Base-by-base conservation (phyloP, 2,329 filamentous ascomycete species). In the Nigrospora oryzae region DNA sequence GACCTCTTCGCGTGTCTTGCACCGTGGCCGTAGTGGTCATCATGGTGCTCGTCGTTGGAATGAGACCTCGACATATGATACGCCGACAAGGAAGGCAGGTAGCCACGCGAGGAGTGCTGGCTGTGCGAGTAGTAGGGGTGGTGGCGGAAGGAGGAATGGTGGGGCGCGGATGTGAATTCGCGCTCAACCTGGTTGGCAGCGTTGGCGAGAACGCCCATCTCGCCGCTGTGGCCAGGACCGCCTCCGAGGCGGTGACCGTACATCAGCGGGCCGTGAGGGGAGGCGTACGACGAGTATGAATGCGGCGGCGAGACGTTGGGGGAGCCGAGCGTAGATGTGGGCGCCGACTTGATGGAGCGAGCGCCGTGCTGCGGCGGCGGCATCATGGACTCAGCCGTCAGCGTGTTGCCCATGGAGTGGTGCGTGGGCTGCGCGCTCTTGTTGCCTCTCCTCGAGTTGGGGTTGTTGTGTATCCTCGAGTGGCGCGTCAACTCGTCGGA, bases 401-500 rank as follows among this genome's bases (percentile, higher is more conserved):
- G 64, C 45, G 70, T 66, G 44, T 69, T 68, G 44, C 68, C 66
- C 52, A 70, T 60, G 34, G 60, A 57, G 48, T 71, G 65, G 45
- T 70, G 67, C 45, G 72, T 66, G 31, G 58, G 55, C 54, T 76
- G 72, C 28, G 66, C 55, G 49, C 81, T 81, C 74, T 95, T 95
- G 75, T 95, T 94, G 53, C 89, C 90, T 61, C 91, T 77, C 62
- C 93, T 79, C 46, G 90, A 96, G 75, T 97, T 97, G 47, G 93
- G 91, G 70, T 97, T 98, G 80, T 88, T 96, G 79, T 98, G 91
- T 71, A 98, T 98, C 64, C 91, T 81, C 63, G 91, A 96, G 70
- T 98, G 91, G 49, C 91, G 84, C 50, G 93, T 98, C 56, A 98
- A 76, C 70, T 98, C 91, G 63, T 98, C 91, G 12, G 91, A 96